Conservation (phyloP, 2,329 filamentous ascomycete genomes). For the Westerdykella aurantiaca region DNA sequence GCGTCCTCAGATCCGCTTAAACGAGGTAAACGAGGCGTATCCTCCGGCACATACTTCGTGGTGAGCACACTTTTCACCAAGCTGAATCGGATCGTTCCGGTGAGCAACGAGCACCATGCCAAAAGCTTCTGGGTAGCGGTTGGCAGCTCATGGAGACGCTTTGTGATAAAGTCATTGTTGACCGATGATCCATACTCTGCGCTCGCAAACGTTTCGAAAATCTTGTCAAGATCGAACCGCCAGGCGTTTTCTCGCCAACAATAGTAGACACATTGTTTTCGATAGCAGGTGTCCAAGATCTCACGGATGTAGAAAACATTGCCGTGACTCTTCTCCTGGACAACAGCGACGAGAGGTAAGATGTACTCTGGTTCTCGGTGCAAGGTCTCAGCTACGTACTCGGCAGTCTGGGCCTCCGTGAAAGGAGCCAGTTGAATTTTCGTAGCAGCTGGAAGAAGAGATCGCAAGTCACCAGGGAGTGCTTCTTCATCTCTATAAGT, state of each 20-base stretch:
- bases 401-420: constrained; percentile 69
- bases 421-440: constrained; percentile 68
- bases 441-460: constrained; percentile 45
- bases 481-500: constrained; percentile 49
- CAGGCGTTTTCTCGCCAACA: constrained; percentile 77
- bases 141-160: constrained; percentile 70
- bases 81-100: constrained; percentile 76
- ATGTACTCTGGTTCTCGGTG: constrained; percentile 67
- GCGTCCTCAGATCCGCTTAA: constrained; percentile 59
- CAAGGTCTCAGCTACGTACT: constrained; percentile 77
- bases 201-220: constrained; percentile 79
- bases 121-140: constrained; percentile 69
- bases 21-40: constrained; percentile 45
- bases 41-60: constrained; percentile 53
- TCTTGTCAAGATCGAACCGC: constrained; percentile 77
- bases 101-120: constrained; percentile 79
- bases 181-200: constrained; percentile 74
- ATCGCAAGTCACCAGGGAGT: constrained; percentile 33
- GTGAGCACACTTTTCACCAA: constrained; percentile 71
- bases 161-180: constrained; percentile 75
- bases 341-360: constrained; percentile 70
- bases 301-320: constrained; percentile 90
- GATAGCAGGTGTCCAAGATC: constrained; percentile 81
- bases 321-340: constrained; percentile 82
- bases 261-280: constrained; percentile 85